Evolutionary conservation across 148 eudicot species (phyloP).

Genomic region (Talinum fruticosum): DNA sequence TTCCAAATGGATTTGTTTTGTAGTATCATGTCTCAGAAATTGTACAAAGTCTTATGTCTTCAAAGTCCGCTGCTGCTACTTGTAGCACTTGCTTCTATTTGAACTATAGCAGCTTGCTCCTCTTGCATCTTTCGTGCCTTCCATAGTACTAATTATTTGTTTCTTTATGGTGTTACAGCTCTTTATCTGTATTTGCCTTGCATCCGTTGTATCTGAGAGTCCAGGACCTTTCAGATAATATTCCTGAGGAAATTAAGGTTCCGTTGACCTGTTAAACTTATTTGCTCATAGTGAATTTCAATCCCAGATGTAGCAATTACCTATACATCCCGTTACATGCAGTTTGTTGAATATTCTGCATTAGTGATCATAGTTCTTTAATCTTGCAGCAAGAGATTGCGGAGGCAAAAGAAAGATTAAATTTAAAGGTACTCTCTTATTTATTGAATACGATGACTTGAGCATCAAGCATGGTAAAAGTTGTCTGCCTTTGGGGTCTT

Average conservation of each 20-base stretch:
- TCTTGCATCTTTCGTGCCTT: not conserved
- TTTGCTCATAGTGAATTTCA: conserved; percentile 1
- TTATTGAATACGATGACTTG: not conserved
- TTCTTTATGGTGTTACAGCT: conserved; percentile 53
- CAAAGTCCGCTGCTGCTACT: not conserved
- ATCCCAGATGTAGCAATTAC: conserved; percentile 1
- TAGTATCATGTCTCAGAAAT: not conserved
- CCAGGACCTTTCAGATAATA: conserved; percentile 65
- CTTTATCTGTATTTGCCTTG: conserved; percentile 96
- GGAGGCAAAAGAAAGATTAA: conserved; percentile 54
- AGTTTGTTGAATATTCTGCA: not conserved
- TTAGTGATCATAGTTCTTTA: conserved; percentile 10
- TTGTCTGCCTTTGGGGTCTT: not conserved
- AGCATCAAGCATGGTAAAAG: not conserved
- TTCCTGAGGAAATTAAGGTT: conserved; percentile 82
- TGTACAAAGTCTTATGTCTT: not conserved
- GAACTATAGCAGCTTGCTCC: not conserved
- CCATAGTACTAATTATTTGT: not conserved
- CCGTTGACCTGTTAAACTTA: not conserved
- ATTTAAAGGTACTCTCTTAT: conserved; percentile 59
- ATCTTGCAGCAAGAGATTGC: conserved; percentile 68
- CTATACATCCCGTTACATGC: not conserved
- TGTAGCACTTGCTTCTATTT: not conserved
- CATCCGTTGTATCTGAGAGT: conserved; percentile 93
- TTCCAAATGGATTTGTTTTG: not conserved